Evolutionary conservation across 2,329 filamentous ascomycete species (phyloP).

Genomic region (Fusarium duplospermum): DNA sequence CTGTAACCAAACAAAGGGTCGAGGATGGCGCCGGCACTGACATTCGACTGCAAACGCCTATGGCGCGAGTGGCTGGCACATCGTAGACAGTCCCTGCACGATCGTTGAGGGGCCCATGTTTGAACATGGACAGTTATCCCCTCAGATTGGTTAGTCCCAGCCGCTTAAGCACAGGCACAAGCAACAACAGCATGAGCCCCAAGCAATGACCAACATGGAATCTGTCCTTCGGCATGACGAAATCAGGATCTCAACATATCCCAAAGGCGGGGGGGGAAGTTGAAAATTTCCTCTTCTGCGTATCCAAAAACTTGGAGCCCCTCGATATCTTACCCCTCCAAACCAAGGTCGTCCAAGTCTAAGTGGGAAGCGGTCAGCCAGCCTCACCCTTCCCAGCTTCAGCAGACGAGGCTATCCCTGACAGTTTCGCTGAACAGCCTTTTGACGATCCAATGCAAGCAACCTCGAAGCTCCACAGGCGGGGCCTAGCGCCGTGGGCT

Average conservation of each 20-base stretch:
- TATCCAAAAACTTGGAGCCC: slow-evolving; percentile 28
- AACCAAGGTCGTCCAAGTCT: slow-evolving; percentile 38
- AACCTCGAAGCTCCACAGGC: slow-evolving; percentile 24
- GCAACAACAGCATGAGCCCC: neutral
- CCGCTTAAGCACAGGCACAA: neutral
- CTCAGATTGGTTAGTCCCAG: slow-evolving; percentile 5
- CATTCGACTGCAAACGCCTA: slow-evolving; percentile 26
- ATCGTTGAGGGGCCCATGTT: neutral
- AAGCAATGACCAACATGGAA: slow-evolving; percentile 5
- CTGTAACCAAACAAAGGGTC: neutral
- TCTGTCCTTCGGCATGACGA: slow-evolving; percentile 5
- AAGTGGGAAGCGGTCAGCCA: slow-evolving; percentile 44
- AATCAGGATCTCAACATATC: neutral
- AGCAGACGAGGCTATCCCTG: slow-evolving; percentile 45
- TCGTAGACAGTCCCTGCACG: slow-evolving; percentile 11
- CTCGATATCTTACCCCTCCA: slow-evolving; percentile 21
- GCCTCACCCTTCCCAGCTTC: slow-evolving; percentile 38
- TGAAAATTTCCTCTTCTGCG: neutral
- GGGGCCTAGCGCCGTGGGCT: slow-evolving; percentile 23
- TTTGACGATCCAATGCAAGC: slow-evolving; percentile 23
- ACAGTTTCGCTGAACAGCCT: slow-evolving; percentile 25
- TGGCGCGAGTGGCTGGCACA: slow-evolving; percentile 29
- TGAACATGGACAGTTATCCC: slow-evolving; percentile 2
- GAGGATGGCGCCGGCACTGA: slow-evolving; percentile 28
- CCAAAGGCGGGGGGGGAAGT: slow-evolving; percentile 10